Evolutionary conservation across 306 rosid species (phyloP).

Genomic region (Dicorynia guianensis): DNA sequence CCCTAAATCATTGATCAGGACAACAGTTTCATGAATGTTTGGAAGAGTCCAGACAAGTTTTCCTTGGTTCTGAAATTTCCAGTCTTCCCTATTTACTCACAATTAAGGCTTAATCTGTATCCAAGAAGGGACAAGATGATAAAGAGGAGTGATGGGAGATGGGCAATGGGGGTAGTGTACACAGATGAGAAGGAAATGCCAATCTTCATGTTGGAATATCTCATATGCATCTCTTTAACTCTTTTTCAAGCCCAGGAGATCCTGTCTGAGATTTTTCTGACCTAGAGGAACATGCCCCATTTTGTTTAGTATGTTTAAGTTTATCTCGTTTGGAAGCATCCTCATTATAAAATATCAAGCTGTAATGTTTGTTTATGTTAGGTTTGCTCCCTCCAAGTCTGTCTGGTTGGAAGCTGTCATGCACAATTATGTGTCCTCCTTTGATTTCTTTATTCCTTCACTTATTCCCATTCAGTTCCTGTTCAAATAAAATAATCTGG

Average conservation of each 20-base stretch:
- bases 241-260: slow-evolving; percentile 54
- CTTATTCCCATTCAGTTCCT: slow-evolving; percentile 50
- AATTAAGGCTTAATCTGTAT: slow-evolving; percentile 31
- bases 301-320: slow-evolving; percentile 63
- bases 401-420: slow-evolving; percentile 82
- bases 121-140: slow-evolving; percentile 44
- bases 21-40: slow-evolving; percentile 50
- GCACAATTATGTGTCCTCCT: slow-evolving; percentile 59
- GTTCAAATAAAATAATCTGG: slow-evolving; percentile 32
- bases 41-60: slow-evolving; percentile 48
- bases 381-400: slow-evolving; percentile 57
- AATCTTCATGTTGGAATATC: slow-evolving; percentile 58
- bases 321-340: slow-evolving; percentile 79
- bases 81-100: slow-evolving; percentile 12
- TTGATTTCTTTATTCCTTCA: slow-evolving; percentile 49
- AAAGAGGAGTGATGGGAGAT: slow-evolving; percentile 43
- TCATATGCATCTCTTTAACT: slow-evolving; percentile 44
- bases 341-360: slow-evolving; percentile 34
- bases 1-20: slow-evolving; percentile 38
- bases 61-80: slow-evolving; percentile 36
- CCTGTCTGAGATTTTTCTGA: slow-evolving; percentile 75
- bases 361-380: slow-evolving; percentile 40
- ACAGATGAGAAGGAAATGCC: slow-evolving; percentile 49
- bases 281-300: slow-evolving; percentile 76
- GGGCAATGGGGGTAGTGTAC: slow-evolving; percentile 48